Evolutionary conservation across 139 green algal species (phyloP), one percentile per base, ranked within the genome.

Genomic region (Coelastrella sp.): DNA sequence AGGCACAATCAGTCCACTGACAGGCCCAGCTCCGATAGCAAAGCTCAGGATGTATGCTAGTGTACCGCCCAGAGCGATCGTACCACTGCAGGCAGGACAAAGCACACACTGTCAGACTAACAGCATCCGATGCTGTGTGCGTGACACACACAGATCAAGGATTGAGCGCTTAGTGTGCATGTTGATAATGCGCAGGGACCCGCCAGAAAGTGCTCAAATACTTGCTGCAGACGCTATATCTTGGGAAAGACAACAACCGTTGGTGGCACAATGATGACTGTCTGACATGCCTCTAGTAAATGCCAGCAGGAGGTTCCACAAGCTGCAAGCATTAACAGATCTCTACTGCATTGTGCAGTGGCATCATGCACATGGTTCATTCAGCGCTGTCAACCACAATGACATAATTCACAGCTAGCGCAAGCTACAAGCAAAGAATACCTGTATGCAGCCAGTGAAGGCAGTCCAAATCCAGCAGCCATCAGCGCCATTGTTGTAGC

Each of bases 1-100:
- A 3, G 97, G 95, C 13, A 99, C 93, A 54, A 99, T 94, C 54
- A 99, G 93, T 4, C 94, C 97, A 0, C 97, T 97, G 32, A 99
- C 96, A 11, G 98, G 97, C 3, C 98, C 98, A 65, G 65, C 82
- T 32, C 65, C 83, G 80, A 57, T 68, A 7, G 64, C 71, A 81
- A 99, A 99, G 71, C 86, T 80, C 8, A 98, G 64, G 59, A 99
- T 96, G 95, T 99, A 99, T 4, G 89, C 83, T 61, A 99, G 87
- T 5, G 96, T 99, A 81, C 96, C 97, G 7, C 92, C 83, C 73
- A 99, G 87, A 0, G 97, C 95, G 64, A 98, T 95, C 32, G 91
- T 77, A 5, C 94, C 93, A 66, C 82, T 87, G 82, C 82, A 76
- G 5, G 57, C 57, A 20, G 10, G 5, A 22, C 5, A 0, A 47